phyloP scores from a whole-genome alignment of 768 basidiomycete species.

The Gymnopilus junonius region DNA sequence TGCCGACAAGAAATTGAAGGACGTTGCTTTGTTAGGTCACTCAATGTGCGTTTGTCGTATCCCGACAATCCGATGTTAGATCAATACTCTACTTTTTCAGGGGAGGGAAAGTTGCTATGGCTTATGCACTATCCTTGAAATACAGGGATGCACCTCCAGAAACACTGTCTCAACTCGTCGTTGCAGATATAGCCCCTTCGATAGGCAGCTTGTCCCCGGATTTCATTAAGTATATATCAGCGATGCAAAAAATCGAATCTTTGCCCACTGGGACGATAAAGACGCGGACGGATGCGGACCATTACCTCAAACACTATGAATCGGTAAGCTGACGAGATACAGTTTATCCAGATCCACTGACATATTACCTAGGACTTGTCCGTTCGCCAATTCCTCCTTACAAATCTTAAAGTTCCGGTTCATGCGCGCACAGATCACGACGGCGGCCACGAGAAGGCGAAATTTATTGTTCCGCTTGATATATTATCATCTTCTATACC shows the following conservation, averaged over 20 bases:
- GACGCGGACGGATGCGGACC: constrained; percentile 72
- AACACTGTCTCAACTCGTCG: constrained; percentile 60
- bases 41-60: constrained; percentile 69
- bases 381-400: constrained; percentile 83
- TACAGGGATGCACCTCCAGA: constrained; percentile 42
- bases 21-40: constrained; percentile 83
- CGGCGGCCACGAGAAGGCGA: constrained; percentile 38
- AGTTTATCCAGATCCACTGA: background rate
- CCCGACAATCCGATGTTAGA: constrained; percentile 1
- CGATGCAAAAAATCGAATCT: constrained; percentile 75
- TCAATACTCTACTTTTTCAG: constrained; percentile 37
- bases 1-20: constrained; percentile 49
- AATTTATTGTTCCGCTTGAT: constrained; percentile 76
- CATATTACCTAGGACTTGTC: constrained; percentile 59
- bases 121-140: constrained; percentile 54
- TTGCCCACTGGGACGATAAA: constrained; percentile 46
- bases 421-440: constrained; percentile 25
- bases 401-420: constrained; percentile 64
- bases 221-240: constrained; percentile 67
- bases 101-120: constrained; percentile 88
- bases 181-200: constrained; percentile 84
- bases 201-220: constrained; percentile 60
- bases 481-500: constrained; percentile 64
- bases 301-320: constrained; percentile 64
- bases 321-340: constrained; percentile 47